Base-by-base conservation (phyloP, 2,329 filamentous ascomycete species). In the Pezicula radicicola region DNA sequence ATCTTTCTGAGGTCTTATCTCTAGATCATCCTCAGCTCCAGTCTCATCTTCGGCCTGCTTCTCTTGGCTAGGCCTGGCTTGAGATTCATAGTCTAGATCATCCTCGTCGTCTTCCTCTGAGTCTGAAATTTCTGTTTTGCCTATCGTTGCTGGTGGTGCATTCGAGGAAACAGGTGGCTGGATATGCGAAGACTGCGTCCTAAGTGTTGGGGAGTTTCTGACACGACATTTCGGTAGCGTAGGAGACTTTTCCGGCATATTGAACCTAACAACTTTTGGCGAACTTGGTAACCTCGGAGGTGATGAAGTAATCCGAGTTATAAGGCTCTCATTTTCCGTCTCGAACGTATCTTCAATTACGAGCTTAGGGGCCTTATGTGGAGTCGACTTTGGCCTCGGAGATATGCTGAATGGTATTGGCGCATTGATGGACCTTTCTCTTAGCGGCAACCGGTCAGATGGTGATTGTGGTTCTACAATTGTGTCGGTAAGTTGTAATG, bases 221-320 rank as follows among this genome's bases (percentile, higher is more conserved):
- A 10, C 47, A 4, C 9, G 21, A 40, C 4, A 47, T 12, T 13
- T 13, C 18, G 15, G 18, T n/a, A 13, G 4, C 13, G 8, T n/a
- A 27, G 27, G 13, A 19, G 37, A 40, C 37, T 40, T 8, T 4
- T 40, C 37, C 15, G 37, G 57, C 18, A 60, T 41, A 16, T 42
- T 50, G 51, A 65, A 66, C 50, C 63, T 56, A 18, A 65, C 63
- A 49, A 43, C 63, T 50, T 66, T 66, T 7, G 58, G 43, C 4
- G 60, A 59, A 54, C 61, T 66, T 25, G 60, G 56, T 39, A 49
- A 42, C 46, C 56, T 64, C 6, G 49, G 21, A 9, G 63, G 61
- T 3, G 59, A 59, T 13, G 55, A 57, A 35, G 53, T 37, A 12
- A 54, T 42, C 3, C 46, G 39, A 35, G 19, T 51, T 28, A 51